A percentile compares a stretch with the other conserved stretches of the same genome.
Conservation (phyloP, 1,139 yeast species). For the Saccharomyces hybrid region DNA sequence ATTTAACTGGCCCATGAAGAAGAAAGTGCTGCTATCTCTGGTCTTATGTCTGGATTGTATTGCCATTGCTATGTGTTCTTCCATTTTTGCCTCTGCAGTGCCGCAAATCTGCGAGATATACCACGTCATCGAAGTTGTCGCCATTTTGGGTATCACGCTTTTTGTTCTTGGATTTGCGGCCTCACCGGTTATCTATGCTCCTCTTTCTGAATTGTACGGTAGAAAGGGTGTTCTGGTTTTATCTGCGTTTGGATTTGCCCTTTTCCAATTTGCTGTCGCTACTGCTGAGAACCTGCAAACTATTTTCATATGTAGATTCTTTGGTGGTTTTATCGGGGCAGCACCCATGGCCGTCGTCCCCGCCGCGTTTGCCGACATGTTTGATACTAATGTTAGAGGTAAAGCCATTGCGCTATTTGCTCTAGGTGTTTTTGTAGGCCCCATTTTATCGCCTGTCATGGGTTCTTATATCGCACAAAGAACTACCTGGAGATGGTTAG, state of each 20-base stretch:
- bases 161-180: conserved; percentile 77
- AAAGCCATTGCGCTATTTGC: conserved; percentile 60
- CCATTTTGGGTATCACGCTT: conserved; percentile 59
- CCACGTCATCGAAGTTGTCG: conserved; percentile 49
- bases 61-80: conserved; percentile 52
- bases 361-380: conserved; percentile 75
- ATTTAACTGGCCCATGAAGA: conserved; percentile 47
- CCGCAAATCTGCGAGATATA: conserved; percentile 37
- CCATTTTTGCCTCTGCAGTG: conserved; percentile 52
- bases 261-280: conserved; percentile 66
- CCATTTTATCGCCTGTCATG: conserved; percentile 64
- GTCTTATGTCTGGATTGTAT: conserved; percentile 41
- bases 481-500: conserved; percentile 75
- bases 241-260: conserved; percentile 48
- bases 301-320: conserved; percentile 62
- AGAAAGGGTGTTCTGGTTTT: conserved; percentile 51
- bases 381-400: conserved; percentile 55
- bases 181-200: conserved; percentile 79
- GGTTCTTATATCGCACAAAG: conserved; percentile 55
- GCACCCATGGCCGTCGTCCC: conserved; percentile 80
- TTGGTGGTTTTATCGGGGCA: conserved; percentile 70
- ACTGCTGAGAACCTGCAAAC: conserved; percentile 69
- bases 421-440: conserved; percentile 65
- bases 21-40: conserved; percentile 38
- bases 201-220: conserved; percentile 69